These are phyloP conservation scores for Neurospora tetraspora DNA, from an alignment of 495 filamentous ascomycete species.

Conservation along the genomic window DNA sequence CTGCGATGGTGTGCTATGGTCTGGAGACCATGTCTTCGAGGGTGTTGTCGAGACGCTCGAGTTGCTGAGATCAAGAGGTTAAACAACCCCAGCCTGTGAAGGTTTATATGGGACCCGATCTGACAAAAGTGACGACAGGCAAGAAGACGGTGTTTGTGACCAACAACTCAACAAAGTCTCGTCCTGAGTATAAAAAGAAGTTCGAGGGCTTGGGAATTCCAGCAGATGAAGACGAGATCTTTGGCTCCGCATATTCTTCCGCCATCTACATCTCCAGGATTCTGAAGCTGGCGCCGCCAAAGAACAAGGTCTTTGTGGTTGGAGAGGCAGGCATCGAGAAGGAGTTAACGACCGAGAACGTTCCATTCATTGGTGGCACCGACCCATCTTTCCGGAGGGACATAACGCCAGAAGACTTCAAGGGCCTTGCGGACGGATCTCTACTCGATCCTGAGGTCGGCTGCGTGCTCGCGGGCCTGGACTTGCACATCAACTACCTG, in stretches of 20 bases:
- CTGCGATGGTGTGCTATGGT: conserved; percentile 97
- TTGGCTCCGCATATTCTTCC: conserved; percentile 87
- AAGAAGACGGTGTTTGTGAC: conserved; percentile 96
- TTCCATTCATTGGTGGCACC: conserved; percentile 80
- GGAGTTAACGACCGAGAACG: conserved; percentile 66
- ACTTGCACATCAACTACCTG: conserved; percentile 90
- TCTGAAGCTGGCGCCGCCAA: conserved; percentile 59
- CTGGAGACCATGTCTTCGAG: conserved; percentile 78
- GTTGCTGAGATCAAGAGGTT: conserved; percentile 69
- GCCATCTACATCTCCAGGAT: conserved; percentile 96
- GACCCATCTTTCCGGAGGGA: conserved; percentile 68
- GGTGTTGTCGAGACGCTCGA: conserved; percentile 75
- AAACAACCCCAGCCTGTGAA: background rate
- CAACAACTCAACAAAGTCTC: conserved; percentile 97
- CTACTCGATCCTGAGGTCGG: conserved; percentile 79
- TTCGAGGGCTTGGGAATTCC: conserved; percentile 75
- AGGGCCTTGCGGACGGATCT: conserved; percentile 61
- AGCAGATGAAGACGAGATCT: conserved; percentile 75
- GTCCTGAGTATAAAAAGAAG: conserved; percentile 84
- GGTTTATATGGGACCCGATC: background rate
- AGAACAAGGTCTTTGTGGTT: conserved; percentile 88
- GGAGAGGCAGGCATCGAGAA: conserved; percentile 88
- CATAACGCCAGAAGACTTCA: conserved; percentile 71
- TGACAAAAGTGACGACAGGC: conserved; percentile 36
- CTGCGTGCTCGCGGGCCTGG: conserved; percentile 78